Conservation (phyloP, 805 yeast genomes). For the Ogataea parapolymorpha region DNA sequence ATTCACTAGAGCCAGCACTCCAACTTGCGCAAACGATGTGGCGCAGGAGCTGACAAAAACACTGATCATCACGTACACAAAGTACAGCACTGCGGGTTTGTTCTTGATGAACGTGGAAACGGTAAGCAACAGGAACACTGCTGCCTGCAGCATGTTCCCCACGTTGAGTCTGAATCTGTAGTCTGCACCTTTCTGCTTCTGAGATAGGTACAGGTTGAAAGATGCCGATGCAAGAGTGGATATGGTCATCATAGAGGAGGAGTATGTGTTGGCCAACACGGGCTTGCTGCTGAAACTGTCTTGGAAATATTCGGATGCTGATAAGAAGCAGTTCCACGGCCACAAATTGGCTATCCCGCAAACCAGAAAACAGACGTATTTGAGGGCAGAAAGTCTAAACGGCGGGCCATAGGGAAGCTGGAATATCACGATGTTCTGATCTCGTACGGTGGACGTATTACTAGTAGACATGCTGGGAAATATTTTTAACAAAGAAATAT, state of each 20-base stretch:
- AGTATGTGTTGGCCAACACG: conserved; percentile 52
- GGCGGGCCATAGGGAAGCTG: conserved; percentile 16
- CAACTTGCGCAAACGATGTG: conserved; percentile 83
- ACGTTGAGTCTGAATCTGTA: conserved; percentile 52
- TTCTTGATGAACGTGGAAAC: conserved; percentile 39
- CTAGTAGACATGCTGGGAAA: conserved; percentile 1
- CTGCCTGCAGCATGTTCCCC: conserved; percentile 60
- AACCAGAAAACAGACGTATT: conserved; percentile 57
- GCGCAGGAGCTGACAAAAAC: conserved; percentile 69
- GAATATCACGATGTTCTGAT: conserved; percentile 9
- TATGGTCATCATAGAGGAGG: conserved; percentile 85
- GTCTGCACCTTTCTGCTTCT: conserved; percentile 58
- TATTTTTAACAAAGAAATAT: not conserved
- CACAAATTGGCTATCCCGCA: conserved; percentile 81
- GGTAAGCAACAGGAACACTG: conserved; percentile 57
- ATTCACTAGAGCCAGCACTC: conserved; percentile 82
- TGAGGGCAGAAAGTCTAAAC: conserved; percentile 24
- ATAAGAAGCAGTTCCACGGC: conserved; percentile 95
- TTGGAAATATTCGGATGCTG: conserved; percentile 80
- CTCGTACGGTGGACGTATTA: not conserved
- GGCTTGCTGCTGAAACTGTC: conserved; percentile 54
- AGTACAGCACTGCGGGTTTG: conserved; percentile 40
- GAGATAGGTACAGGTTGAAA: conserved; percentile 60
- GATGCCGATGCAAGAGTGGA: conserved; percentile 67
- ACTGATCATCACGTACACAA: conserved; percentile 53